Evolutionary conservation across 2,329 filamentous ascomycete genomes (phyloP).

Genomic region (Trichoderma sp.): DNA sequence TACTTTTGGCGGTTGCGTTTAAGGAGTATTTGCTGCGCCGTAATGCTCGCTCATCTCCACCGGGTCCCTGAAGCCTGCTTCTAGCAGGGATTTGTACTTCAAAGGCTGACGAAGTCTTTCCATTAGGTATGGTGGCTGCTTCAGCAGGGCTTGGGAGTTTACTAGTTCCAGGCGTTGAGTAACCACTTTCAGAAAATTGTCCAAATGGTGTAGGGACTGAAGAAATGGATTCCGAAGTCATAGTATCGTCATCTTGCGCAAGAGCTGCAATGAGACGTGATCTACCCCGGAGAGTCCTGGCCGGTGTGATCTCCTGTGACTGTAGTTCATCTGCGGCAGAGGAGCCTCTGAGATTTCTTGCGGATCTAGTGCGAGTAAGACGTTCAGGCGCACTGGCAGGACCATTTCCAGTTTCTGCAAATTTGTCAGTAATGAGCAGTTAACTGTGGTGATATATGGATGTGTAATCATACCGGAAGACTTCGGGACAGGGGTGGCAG

Average conservation of each 20-base stretch:
- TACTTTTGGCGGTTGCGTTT: conserved; percentile 47
- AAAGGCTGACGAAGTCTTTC: conserved; percentile 24
- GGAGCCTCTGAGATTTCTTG: conserved; percentile 23
- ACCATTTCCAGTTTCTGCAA: not conserved
- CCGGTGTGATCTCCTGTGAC: not conserved
- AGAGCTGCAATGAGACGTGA: conserved; percentile 26
- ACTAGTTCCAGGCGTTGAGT: conserved; percentile 42
- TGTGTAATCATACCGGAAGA: conserved; percentile 25
- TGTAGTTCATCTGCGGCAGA: not conserved
- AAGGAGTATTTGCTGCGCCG: conserved; percentile 51
- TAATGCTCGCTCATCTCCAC: conserved; percentile 35
- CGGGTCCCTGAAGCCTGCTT: conserved; percentile 18
- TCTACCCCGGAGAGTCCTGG: conserved; percentile 28
- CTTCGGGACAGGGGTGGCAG: conserved; percentile 23
- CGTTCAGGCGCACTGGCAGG: conserved; percentile 22
- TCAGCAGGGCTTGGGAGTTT: conserved; percentile 38
- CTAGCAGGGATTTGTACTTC: conserved; percentile 35
- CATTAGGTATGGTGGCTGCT: conserved; percentile 16
- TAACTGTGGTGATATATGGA: not conserved
- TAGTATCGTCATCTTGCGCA: conserved; percentile 21
- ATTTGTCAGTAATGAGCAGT: not conserved
- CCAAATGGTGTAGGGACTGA: conserved; percentile 36
- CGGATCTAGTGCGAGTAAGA: conserved; percentile 31
- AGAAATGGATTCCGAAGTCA: conserved; percentile 35
- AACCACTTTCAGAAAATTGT: conserved; percentile 35